Conservation (phyloP, 495 filamentous ascomycete genomes). For the Venustampulla echinocandica region DNA sequence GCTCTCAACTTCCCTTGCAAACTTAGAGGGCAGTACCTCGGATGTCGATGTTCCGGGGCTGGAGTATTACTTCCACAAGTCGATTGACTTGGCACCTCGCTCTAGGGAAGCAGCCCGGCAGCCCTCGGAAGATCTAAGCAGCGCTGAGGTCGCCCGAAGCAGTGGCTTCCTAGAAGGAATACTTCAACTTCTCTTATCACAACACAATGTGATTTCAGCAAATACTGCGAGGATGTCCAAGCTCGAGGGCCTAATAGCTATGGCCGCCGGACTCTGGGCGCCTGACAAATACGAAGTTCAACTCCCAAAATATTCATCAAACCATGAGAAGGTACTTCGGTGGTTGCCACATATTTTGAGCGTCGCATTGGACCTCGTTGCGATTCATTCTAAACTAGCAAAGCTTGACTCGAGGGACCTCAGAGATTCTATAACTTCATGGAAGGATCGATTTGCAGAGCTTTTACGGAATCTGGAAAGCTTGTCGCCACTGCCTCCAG, state of each 20-base stretch:
- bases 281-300: conserved; percentile 8
- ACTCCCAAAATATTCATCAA: not conserved
- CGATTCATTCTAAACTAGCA: conserved; percentile 54
- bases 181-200: conserved; percentile 55
- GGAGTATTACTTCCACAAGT: conserved; percentile 71
- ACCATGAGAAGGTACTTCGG: conserved; percentile 23
- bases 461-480: conserved; percentile 33
- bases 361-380: conserved; percentile 34
- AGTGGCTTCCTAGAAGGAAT: conserved; percentile 77
- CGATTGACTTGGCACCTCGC: conserved; percentile 59
- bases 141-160: conserved; percentile 66
- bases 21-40: conserved; percentile 27
- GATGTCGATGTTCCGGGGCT: conserved; percentile 29
- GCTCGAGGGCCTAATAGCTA: conserved; percentile 30
- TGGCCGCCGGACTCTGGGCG: conserved; percentile 26
- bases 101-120: conserved; percentile 55
- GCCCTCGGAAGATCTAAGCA: conserved; percentile 76
- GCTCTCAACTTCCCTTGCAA: conserved; percentile 56
- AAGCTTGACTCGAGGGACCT: conserved; percentile 35
- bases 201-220: conserved; percentile 48
- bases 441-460: conserved; percentile 37
- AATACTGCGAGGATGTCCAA: conserved; percentile 24
- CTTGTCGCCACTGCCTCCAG: conserved; percentile 45
- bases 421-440: conserved; percentile 35
- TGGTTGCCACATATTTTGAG: conserved; percentile 46